Percentiles rank a stretch among this genome's conserved stretches.
phyloP scores from a whole-genome alignment of 768 basidiomycete genomes.

The Mycena amicta region DNA sequence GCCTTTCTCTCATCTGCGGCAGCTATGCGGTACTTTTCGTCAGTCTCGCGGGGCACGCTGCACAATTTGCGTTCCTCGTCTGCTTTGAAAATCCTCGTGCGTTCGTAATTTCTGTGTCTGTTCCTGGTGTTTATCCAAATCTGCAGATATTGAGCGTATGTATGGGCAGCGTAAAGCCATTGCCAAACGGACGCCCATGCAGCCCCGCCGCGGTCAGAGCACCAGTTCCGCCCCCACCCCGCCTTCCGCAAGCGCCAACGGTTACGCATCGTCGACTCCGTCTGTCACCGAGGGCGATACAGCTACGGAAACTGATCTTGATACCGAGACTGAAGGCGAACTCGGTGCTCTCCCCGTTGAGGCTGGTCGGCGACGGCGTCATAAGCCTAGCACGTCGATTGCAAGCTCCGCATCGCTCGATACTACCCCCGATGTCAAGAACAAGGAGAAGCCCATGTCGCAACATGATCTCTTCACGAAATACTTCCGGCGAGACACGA shows the following conservation, averaged over 20 bases:
- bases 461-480: constrained; percentile 89
- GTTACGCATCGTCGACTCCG: constrained; percentile 53
- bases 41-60: constrained; percentile 91
- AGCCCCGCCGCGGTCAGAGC: constrained; percentile 25
- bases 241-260: constrained; percentile 22
- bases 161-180: constrained; percentile 93
- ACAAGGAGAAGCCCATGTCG: constrained; percentile 46
- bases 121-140: constrained; percentile 3
- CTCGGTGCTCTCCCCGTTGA: not conserved
- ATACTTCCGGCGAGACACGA: constrained; percentile 88
- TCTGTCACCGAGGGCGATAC: constrained; percentile 72
- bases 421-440: constrained; percentile 20
- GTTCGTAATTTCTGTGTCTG: constrained; percentile 32
- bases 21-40: constrained; percentile 91
- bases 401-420: constrained; percentile 37
- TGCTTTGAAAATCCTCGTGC: constrained; percentile 97
- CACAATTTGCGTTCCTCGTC: constrained; percentile 94
- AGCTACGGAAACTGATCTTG: constrained; percentile 70
- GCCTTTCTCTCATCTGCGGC: constrained; percentile 86
- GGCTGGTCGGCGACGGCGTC: constrained; percentile 5
- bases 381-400: constrained; percentile 33
- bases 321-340: constrained; percentile 58
- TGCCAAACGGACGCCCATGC: constrained; percentile 75
- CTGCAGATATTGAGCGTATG: constrained; percentile 84
- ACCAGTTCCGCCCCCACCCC: constrained; percentile 20